A percentile compares a stretch with the other conserved stretches of the same genome.
Evolutionary conservation across 1,284 basidiomycete genomes (phyloP).

Genomic region (Rhodotorula sp.): DNA sequence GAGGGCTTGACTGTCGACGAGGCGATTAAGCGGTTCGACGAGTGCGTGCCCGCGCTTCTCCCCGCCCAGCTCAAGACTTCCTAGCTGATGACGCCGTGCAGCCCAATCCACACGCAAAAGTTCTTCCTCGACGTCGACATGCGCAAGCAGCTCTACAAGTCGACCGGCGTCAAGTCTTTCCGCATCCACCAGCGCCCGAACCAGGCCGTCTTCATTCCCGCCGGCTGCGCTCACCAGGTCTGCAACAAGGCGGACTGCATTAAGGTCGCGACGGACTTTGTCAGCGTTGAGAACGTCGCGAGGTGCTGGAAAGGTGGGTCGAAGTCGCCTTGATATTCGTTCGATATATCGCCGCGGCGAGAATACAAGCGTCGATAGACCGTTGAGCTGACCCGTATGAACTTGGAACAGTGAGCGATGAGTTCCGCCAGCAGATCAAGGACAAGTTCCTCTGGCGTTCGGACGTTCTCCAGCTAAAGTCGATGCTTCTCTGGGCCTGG

Average conservation of each 20-base stretch:
- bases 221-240: slow-evolving; percentile 64
- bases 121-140: slow-evolving; percentile 75
- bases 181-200: slow-evolving; percentile 84
- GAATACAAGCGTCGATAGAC: neutral
- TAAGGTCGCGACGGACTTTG: slow-evolving; percentile 95
- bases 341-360: neutral
- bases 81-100: slow-evolving; percentile 41
- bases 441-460: slow-evolving; percentile 80
- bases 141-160: slow-evolving; percentile 66
- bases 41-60: slow-evolving; percentile 22
- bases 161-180: slow-evolving; percentile 71
- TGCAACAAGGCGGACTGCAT: slow-evolving; percentile 86
- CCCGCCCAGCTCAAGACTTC: neutral
- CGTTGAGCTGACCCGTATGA: too few relatives aligned
- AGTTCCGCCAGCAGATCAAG: slow-evolving; percentile 86
- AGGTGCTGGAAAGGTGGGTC: slow-evolving; percentile 36
- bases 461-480: slow-evolving; percentile 84
- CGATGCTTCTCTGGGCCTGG: slow-evolving; percentile 40
- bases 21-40: slow-evolving; percentile 23
- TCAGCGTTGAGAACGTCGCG: slow-evolving; percentile 84
- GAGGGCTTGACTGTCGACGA: slow-evolving; percentile 11
- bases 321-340: neutral
- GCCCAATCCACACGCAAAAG: slow-evolving; percentile 85
- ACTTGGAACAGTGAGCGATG: slow-evolving; percentile 66
- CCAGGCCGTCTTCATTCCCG: slow-evolving; percentile 94